These are phyloP conservation scores for Aspergillaceae sp. DNA, from an alignment of 2,329 filamentous ascomycete genomes.

Conservation along the genomic window DNA sequence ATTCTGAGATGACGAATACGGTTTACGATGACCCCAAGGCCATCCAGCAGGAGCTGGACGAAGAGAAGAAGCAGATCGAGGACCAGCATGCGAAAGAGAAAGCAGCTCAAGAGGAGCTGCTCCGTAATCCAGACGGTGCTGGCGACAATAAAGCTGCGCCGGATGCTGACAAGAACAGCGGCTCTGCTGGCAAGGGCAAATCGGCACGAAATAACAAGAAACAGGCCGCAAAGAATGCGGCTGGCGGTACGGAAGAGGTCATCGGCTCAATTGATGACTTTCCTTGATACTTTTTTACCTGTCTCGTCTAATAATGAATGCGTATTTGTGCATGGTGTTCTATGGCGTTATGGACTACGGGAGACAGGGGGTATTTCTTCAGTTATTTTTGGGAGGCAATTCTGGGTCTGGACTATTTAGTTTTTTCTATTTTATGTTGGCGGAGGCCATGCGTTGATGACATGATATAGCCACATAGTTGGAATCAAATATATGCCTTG, in stretches of 20 bases:
- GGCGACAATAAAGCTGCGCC: conserved; percentile 19
- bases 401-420: conserved; percentile 1
- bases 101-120: conserved; percentile 34
- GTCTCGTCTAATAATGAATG: background rate
- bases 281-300: conserved; percentile 7
- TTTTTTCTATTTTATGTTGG: background rate
- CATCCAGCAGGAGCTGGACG: conserved; percentile 35
- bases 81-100: conserved; percentile 40
- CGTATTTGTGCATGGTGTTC: background rate
- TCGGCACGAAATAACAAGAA: conserved; percentile 20
- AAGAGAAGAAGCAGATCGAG: conserved; percentile 39
- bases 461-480: background rate
- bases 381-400: background rate
- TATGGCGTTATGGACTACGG: background rate
- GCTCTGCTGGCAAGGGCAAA: conserved; percentile 19
- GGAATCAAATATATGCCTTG: background rate
- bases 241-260: conserved; percentile 34
- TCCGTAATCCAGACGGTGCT: conserved; percentile 34
- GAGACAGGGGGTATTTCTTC: background rate
- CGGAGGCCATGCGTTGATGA: background rate
- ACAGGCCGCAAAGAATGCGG: conserved; percentile 16
- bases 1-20: conserved; percentile 39
- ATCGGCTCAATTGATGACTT: conserved; percentile 32
- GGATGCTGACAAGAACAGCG: conserved; percentile 21
- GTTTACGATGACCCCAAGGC: conserved; percentile 34